Evolutionary conservation across 1,284 basidiomycete genomes (phyloP), one percentile per base, ranked within the genome.

Genomic region (Moesziomyces antarcticus): DNA sequence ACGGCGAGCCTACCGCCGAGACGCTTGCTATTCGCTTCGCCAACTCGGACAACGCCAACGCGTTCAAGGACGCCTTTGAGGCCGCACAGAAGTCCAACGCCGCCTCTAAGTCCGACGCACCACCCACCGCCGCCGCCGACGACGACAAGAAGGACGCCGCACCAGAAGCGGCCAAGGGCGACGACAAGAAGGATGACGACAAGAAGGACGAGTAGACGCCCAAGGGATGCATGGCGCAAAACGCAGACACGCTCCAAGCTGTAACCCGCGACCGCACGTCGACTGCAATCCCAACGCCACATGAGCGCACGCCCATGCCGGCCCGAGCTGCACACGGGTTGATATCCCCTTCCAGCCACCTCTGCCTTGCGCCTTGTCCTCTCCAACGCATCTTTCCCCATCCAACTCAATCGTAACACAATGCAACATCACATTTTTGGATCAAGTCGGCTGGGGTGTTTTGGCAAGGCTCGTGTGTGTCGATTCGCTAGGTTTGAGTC

Each of bases 1-100:
- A 84, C 41, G 89, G 89, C 63, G 93, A 92, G 60, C 89, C 95
- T 21, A 91, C 91, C 45, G 86, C 94, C 22, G 96, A 98, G 87
- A 98, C 96, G 21, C 90, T 99, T 58, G 97, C 97, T 50, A 98
- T 99, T 84, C 92, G 97, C 68, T 99, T 99, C 83, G 96, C 93
- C 73, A 99, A 97, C 87, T 88, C 93, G 66, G 97, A 99, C 30
- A 95, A 83, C 54, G 81, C 82, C 5, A 68, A 83, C 50, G 65
- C 67, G 16, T 83, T 83, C 77, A 83, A 83, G 75, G 77, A 75
- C n/a, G 73, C 73, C 43, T 82, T 83, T 41, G 79, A 82, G 61
- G 40, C 24, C 2, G 81, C 79, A 20, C 82, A 83, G 70, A 65
- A 65, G 48, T 60, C 62, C 59, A 82, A 82, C 66, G 69, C 68